These are phyloP conservation scores for Phytophthora sansomeana DNA, from an alignment of 352 stramenopile genomes.

Conservation along the genomic window DNA sequence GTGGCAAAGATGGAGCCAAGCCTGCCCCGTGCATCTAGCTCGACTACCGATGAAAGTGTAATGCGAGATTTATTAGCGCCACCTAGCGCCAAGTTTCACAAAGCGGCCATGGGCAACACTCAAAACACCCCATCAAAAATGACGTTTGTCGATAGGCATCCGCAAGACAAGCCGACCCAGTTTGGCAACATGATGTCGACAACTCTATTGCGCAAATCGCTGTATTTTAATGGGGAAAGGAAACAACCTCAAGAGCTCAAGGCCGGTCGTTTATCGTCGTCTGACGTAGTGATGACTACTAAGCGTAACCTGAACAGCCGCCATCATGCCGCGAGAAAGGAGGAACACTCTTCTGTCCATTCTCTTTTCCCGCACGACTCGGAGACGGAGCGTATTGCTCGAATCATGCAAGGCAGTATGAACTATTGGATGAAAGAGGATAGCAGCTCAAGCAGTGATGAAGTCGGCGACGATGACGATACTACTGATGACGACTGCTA, in stretches of 20 bases:
- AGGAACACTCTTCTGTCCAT: constrained; percentile 5
- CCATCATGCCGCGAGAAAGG: not conserved
- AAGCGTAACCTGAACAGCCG: not conserved
- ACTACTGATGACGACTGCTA: constrained; percentile 36
- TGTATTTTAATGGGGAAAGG: not conserved
- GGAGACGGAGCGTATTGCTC: constrained; percentile 80
- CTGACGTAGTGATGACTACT: not conserved
- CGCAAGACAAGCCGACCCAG: not conserved
- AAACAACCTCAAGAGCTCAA: not conserved
- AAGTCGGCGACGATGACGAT: constrained; percentile 47
- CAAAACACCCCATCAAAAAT: not conserved
- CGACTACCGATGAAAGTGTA: not conserved
- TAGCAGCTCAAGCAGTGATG: constrained; percentile 28
- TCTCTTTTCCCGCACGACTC: constrained; percentile 51
- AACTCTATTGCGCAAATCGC: not conserved
- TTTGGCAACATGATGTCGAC: not conserved
- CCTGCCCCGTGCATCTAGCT: not conserved
- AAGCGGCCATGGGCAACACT: not conserved
- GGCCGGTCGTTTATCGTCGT: not conserved
- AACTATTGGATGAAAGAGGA: constrained; percentile 66
- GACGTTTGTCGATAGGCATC: not conserved
- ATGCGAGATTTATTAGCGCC: not conserved
- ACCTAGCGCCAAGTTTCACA: not conserved
- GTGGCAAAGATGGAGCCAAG: not conserved
- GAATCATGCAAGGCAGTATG: constrained; percentile 82